These are phyloP conservation scores for Aspergillus japonicus DNA, from an alignment of 2,329 filamentous ascomycete genomes.

Conservation along the genomic window DNA sequence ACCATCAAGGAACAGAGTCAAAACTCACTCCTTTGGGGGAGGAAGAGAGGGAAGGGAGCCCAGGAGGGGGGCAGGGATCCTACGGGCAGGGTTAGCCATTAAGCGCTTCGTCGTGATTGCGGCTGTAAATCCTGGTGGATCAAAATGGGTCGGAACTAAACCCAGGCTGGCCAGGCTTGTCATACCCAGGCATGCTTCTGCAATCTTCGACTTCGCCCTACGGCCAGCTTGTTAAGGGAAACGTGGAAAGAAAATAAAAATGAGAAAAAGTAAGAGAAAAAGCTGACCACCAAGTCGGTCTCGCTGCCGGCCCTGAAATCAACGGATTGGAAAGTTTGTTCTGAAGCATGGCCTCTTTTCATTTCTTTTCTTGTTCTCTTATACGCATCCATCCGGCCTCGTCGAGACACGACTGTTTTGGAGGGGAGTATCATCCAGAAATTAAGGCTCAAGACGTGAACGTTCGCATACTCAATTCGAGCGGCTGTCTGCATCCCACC, in stretches of 20 bases:
- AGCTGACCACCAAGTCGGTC: conserved; percentile 12
- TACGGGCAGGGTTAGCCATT: conserved; percentile 10
- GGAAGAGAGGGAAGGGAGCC: too few relatives aligned
- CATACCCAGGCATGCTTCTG: conserved; percentile 7
- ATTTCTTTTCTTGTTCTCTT: background rate
- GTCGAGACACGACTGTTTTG: background rate
- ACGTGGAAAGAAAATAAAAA: background rate
- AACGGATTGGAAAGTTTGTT: background rate
- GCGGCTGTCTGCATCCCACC: conserved; percentile 18
- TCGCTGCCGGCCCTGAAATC: background rate
- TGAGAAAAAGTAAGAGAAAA: background rate
- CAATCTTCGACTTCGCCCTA: conserved; percentile 11
- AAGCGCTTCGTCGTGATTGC: conserved; percentile 20
- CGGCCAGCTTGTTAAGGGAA: background rate
- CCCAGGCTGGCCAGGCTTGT: conserved; percentile 9
- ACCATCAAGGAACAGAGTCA: conserved; percentile 1
- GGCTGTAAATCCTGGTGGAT: conserved; percentile 19
- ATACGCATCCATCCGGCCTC: background rate
- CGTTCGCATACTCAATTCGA: conserved; percentile 9
- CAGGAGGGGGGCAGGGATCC: background rate
- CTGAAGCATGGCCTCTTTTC: background rate
- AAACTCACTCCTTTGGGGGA: background rate
- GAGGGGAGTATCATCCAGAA: background rate
- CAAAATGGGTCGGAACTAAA: conserved; percentile 10
- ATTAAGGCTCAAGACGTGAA: background rate